Base-by-base conservation (phyloP, 352 stramenopile genomes). In the Peronospora farinosa region DNA sequence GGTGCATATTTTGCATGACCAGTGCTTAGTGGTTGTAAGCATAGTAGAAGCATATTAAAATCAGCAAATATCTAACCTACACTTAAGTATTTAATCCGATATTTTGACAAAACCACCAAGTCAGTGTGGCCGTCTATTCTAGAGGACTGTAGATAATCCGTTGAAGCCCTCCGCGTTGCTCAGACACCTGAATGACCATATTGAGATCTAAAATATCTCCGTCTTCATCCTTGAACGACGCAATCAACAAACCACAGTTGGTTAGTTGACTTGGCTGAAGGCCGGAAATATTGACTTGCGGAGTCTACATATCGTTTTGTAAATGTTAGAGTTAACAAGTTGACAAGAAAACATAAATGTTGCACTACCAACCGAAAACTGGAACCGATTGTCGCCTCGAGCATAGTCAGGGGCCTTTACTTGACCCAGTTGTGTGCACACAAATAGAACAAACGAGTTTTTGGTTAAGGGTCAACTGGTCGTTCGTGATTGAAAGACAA, bases 111-210 rank as follows among this genome's bases (percentile, higher is more conserved):
- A 21, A 25, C 40, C 33, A 48, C 10, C 30, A n/a, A 41, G 2
- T 41, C 13, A 49, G 9, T 27, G 3, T 27, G 23, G 1, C 40
- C n/a, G 28, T 33, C 45, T 84, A 94, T 69, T 95, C 80, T 36
- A 95, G 55, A 9, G 84, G 84, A 48, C 79, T 93, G 67, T 92
- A 95, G 53, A 95, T 82, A 60, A 93, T 95, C 28, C 84, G 67
- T 54, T 92, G 82, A 2, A 93, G 61, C 16, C 47, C 58, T 47
- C 63, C 79, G 51, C 69, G 67, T 61, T 92, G 80, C 46, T 89
- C 65, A 7, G 80, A 91, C 31, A 95, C 84, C 62, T 95, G 82
- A 39, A 92, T 74, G 46, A 95, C 84, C 80, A 93, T 91, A 54
- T 93, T 93, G 36, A 95, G 64, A 43, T 89, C 79, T 43, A 91